Evolutionary conservation across 495 filamentous ascomycete species (phyloP), one percentile per base, ranked within the genome.

Genomic region (Penicillium riverlandense): DNA sequence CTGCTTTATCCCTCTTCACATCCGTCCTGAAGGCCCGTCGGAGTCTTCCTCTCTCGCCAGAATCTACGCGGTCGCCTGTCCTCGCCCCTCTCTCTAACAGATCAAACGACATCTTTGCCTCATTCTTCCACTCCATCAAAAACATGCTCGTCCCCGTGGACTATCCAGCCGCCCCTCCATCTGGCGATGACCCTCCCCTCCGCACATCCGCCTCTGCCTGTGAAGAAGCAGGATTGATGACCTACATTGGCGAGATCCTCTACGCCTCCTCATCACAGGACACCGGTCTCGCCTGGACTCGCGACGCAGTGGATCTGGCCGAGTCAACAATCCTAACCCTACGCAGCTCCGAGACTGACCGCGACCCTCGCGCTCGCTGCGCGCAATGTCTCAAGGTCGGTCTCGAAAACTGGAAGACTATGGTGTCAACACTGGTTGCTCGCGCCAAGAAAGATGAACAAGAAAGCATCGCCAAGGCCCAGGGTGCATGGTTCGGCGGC

Each of bases 161-260:
- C 35, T 91, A 84, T 57, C 88, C 90, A 0, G 57, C 76, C 0
- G 74, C 83, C 0, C 80, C 78, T 0, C 65, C 74, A 8, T 78
- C 84, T 27, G 89, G 88, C 28, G 75, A 85, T 37, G 61, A 74
- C 11, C 75, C 83, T 0, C 80, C 87, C 0, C 41, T 71, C 4
- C 82, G 84, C 30, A 75, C 76, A 29, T 44, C 74, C 0, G 65
- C 67, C 22, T 80, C 85, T 41, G 64, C 74, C 28, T 96, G 92
- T 71, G 84, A 88, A 40, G 88, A 95, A 59, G 89, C 88, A 4
- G 85, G 76, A 6, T 65, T 96, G 4, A 86, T 90, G 80, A 75
- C 85, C 13, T 88, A 95, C 63, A 89, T 98, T 44, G 94, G 91
- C 43, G 92, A 98, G 69, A 90, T 97, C 48, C 64, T 98, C 38